phyloP scores from a whole-genome alignment of 345 rosid species.

The Litchi chinensis region DNA sequence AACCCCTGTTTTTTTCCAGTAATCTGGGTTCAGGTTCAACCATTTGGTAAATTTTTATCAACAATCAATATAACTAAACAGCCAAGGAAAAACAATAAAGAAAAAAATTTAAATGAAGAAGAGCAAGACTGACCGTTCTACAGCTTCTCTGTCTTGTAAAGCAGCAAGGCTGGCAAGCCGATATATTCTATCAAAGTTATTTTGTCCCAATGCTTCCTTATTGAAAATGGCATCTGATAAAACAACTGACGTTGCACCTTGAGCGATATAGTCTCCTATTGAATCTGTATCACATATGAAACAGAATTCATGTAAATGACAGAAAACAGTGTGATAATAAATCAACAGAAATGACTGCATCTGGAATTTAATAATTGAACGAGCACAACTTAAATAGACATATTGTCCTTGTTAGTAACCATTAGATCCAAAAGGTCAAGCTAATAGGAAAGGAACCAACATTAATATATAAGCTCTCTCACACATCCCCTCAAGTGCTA shows the following conservation, averaged over 20 bases:
- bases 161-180: constrained; percentile 44
- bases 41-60: not conserved
- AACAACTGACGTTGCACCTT: constrained; percentile 60
- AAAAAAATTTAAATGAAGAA: not conserved
- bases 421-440: too few relatives aligned
- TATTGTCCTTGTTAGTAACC: too few relatives aligned
- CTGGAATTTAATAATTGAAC: not conserved
- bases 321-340: not conserved
- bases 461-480: too few relatives aligned
- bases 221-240: constrained; percentile 56
- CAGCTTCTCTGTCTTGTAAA: constrained; percentile 43
- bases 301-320: not conserved
- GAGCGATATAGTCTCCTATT: constrained; percentile 42
- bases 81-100: too few relatives aligned
- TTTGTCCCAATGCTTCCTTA: constrained; percentile 42
- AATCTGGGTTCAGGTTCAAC: not conserved
- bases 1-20: not conserved
- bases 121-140: constrained; percentile 30
- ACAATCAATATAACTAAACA: not conserved
- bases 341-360: not conserved
- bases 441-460: too few relatives aligned
- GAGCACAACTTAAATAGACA: not conserved
- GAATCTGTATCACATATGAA: constrained; percentile 41
- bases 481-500: too few relatives aligned
- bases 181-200: constrained; percentile 36